Conservation (phyloP, 73 alveolate species). For the Symbiodinium pilosum region DNA sequence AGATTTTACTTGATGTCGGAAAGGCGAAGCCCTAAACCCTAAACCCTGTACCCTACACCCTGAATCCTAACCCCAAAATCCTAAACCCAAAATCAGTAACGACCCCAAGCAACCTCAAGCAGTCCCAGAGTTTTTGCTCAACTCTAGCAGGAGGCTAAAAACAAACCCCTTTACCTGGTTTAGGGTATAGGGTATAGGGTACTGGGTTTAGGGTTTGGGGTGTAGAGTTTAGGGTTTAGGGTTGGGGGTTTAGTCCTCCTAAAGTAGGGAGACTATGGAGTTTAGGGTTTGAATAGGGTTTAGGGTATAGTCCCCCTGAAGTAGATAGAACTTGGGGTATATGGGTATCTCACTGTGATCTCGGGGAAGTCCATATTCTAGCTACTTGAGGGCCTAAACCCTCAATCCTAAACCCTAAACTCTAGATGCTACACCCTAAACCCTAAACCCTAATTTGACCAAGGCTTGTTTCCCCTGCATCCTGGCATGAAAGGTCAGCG, state of each 20-base stretch:
- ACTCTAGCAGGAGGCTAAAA: too few relatives aligned
- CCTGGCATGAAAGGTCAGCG: neutral
- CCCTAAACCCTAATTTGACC: neutral
- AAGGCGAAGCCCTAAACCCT: too few relatives aligned
- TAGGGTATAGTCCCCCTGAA: neutral
- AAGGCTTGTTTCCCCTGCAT: too few relatives aligned
- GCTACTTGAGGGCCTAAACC: too few relatives aligned
- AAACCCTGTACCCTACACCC: neutral
- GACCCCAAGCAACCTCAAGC: neutral
- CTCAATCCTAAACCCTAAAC: too few relatives aligned
- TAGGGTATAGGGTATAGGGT: neutral
- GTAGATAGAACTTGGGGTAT: too few relatives aligned
- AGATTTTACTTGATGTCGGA: too few relatives aligned
- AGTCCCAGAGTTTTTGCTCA: too few relatives aligned
- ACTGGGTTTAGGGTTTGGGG: neutral
- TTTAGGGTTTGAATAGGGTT: neutral
- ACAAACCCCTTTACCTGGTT: neutral
- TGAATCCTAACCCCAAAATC: neutral
- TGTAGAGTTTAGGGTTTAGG: neutral
- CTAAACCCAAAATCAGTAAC: neutral
- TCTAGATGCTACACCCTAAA: neutral
- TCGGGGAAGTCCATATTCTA: too few relatives aligned
- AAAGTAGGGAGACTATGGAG: too few relatives aligned
- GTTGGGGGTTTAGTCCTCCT: too few relatives aligned
- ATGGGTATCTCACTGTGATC: too few relatives aligned